phyloP scores from a whole-genome alignment of 2,329 filamentous ascomycete species.

The Alternaria brassicicola region DNA sequence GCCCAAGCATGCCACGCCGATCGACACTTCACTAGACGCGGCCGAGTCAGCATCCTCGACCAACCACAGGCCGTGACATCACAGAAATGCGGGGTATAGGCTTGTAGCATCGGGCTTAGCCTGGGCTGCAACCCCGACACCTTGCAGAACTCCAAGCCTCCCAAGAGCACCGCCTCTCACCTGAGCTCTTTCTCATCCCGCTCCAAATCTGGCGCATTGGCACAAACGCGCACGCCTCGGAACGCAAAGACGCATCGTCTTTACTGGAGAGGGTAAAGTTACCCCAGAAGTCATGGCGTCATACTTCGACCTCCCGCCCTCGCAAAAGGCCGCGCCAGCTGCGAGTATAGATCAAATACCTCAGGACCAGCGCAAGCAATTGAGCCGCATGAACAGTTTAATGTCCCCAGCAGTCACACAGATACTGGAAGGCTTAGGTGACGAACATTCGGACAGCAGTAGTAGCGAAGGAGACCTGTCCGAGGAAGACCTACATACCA shows the following conservation, averaged over 20 bases:
- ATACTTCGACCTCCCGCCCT: slow-evolving; percentile 42
- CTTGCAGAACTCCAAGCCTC: slow-evolving; percentile 5
- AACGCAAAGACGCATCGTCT: not conserved
- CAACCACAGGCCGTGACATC: slow-evolving; percentile 4
- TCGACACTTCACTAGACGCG: slow-evolving; percentile 10
- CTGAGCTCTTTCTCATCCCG: slow-evolving; percentile 4
- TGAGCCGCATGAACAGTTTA: slow-evolving; percentile 25
- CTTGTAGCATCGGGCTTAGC: slow-evolving; percentile 11
- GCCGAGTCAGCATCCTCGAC: slow-evolving; percentile 3
- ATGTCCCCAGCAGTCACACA: slow-evolving; percentile 41
- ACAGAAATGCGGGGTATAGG: slow-evolving; percentile 13
- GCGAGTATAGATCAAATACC: slow-evolving; percentile 17
- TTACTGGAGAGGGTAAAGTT: slow-evolving; percentile 1
- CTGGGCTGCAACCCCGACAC: not conserved
- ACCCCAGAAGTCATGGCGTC: slow-evolving; percentile 36
- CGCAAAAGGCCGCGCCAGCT: slow-evolving; percentile 24
- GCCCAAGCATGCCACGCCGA: slow-evolving; percentile 14
- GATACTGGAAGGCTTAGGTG: slow-evolving; percentile 36
- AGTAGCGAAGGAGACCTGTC: slow-evolving; percentile 29
- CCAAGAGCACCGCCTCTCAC: slow-evolving; percentile 21
- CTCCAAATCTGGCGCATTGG: slow-evolving; percentile 15
- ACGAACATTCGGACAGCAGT: slow-evolving; percentile 36
- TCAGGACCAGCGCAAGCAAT: slow-evolving; percentile 22
- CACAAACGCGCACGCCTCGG: not conserved
- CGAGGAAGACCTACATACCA: slow-evolving; percentile 12